Evolutionary conservation across 2,329 filamentous ascomycete genomes (phyloP).

Genomic region (Amauroascus verrucosus): DNA sequence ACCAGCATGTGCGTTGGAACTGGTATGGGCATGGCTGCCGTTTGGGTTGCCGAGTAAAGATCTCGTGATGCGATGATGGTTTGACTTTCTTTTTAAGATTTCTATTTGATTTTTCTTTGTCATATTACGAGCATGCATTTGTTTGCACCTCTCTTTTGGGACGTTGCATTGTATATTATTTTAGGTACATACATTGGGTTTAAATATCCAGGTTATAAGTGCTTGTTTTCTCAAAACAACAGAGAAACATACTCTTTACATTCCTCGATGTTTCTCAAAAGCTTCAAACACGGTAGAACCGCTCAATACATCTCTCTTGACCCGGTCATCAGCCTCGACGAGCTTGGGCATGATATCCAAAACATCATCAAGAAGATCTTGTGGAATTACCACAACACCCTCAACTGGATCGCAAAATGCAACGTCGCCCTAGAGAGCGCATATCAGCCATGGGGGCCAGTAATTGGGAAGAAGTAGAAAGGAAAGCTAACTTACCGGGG

Average conservation of each 20-base stretch:
- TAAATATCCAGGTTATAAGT: background rate
- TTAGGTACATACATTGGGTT: background rate
- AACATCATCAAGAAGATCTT: constrained; percentile 49
- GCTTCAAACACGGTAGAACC: constrained; percentile 56
- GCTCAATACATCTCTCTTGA: constrained; percentile 53
- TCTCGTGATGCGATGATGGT: constrained; percentile 3
- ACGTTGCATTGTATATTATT: constrained; percentile 5
- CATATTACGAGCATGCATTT: background rate
- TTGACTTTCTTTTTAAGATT: constrained; percentile 11
- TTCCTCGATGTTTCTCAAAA: constrained; percentile 48
- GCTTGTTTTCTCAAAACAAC: background rate
- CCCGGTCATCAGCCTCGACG: constrained; percentile 46
- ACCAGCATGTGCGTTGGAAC: constrained; percentile 96
- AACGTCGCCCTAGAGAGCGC: constrained; percentile 47
- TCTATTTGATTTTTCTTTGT: background rate
- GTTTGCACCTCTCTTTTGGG: background rate
- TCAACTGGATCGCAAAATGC: constrained; percentile 60
- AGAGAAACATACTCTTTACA: background rate
- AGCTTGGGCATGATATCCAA: constrained; percentile 49
- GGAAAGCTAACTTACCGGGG: constrained; percentile 27
- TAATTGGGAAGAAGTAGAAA: background rate
- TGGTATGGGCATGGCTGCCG: constrained; percentile 94
- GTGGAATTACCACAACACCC: constrained; percentile 59
- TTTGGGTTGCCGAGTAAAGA: constrained; percentile 83
- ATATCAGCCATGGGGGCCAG: background rate